Evolutionary conservation across 306 rosid genomes (phyloP).

Genomic region (Pyrus pyrifolia): DNA sequence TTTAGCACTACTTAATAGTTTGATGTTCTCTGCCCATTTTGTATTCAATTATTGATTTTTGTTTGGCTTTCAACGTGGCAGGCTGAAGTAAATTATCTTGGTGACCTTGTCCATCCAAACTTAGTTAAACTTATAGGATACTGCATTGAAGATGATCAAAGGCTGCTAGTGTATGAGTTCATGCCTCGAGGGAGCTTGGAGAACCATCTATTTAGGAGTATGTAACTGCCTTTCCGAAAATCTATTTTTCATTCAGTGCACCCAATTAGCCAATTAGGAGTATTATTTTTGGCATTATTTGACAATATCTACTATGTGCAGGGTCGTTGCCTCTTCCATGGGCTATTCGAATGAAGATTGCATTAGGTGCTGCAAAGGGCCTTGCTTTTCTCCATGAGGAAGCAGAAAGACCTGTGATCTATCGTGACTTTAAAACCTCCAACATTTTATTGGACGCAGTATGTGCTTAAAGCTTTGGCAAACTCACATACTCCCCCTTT

Average conservation of each 20-base stretch:
- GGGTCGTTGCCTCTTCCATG: slow-evolving; percentile 98
- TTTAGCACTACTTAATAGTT: background rate
- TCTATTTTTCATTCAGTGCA: background rate
- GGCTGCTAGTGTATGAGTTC: slow-evolving; percentile 88
- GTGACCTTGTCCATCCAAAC: slow-evolving; percentile 83
- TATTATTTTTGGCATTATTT: slow-evolving; percentile 14
- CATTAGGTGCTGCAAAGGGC: slow-evolving; percentile 94
- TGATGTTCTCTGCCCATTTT: background rate
- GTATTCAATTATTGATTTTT: slow-evolving; percentile 5
- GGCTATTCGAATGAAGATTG: slow-evolving; percentile 96
- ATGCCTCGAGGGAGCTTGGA: slow-evolving; percentile 99
- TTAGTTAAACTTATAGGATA: slow-evolving; percentile 92
- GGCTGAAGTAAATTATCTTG: slow-evolving; percentile 96
- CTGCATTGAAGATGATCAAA: slow-evolving; percentile 95
- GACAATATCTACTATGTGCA: slow-evolving; percentile 28
- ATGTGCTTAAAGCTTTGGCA: slow-evolving; percentile 32
- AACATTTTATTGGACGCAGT: slow-evolving; percentile 94
- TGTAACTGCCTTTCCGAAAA: slow-evolving; percentile 16
- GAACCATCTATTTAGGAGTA: slow-evolving; percentile 95
- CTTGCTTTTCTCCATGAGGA: slow-evolving; percentile 97
- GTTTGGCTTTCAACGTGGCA: slow-evolving; percentile 32
- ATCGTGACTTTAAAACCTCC: slow-evolving; percentile 93
- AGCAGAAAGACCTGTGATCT: slow-evolving; percentile 92
- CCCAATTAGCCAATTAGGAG: background rate
- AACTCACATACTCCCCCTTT: background rate